Conservation (phyloP, 257 asterid species). For the Solanum lycopersicoides region DNA sequence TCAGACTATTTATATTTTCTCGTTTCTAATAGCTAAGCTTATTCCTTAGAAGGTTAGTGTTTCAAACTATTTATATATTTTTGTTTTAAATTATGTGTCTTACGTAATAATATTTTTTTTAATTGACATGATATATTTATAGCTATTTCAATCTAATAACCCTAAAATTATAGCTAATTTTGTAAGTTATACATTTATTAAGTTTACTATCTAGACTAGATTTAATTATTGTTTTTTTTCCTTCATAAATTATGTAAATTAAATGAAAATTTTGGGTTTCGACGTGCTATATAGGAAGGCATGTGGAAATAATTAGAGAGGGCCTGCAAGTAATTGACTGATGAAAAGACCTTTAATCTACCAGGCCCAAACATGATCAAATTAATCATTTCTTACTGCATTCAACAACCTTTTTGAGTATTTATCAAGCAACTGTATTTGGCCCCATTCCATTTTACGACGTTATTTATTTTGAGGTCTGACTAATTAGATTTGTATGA, state of each 20-base stretch:
- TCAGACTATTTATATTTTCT: too few species aligned
- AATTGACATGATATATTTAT: background rate
- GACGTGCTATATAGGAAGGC: background rate
- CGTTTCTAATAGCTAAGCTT: too few species aligned
- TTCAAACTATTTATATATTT: too few species aligned
- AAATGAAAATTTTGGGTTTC: background rate
- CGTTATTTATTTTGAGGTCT: rapidly evolving
- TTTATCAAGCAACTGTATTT: background rate
- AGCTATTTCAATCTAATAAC: too few species aligned
- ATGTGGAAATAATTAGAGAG: background rate
- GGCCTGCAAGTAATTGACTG: background rate
- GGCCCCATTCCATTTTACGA: background rate
- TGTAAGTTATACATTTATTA: background rate
- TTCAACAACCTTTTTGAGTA: background rate
- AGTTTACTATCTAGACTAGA: background rate
- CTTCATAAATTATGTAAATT: background rate
- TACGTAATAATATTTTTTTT: background rate
- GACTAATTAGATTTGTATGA: too few species aligned
- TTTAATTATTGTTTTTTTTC: too few species aligned
- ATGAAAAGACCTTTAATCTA: background rate
- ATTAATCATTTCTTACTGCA: background rate
- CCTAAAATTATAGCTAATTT: too few species aligned
- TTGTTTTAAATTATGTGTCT: background rate
- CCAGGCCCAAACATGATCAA: background rate
- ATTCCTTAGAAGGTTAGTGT: too few species aligned